Percentiles rank a stretch among this genome's conserved stretches.
Conservation (phyloP, 805 yeast species). For the Phaffomyces opuntiae region DNA sequence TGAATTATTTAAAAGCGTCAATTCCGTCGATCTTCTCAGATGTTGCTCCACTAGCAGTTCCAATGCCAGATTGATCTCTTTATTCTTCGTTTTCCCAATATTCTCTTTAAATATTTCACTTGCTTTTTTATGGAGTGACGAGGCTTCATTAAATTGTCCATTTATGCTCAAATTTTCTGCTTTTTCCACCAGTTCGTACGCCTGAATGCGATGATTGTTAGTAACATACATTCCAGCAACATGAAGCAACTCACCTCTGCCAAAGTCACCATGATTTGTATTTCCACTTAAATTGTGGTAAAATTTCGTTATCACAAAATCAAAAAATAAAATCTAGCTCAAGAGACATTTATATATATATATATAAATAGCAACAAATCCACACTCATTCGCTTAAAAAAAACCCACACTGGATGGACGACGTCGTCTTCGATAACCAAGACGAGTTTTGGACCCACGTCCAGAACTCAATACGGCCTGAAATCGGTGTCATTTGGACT, state of each 20-base stretch:
- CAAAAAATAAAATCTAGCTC: too few relatives aligned
- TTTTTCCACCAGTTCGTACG: slow-evolving; percentile 42
- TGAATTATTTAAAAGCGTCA: slow-evolving; percentile 10
- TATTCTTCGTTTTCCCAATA: slow-evolving; percentile 16
- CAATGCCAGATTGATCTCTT: slow-evolving; percentile 25
- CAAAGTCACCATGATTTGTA: background rate
- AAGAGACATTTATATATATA: too few relatives aligned
- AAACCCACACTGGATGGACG: slow-evolving; percentile 8
- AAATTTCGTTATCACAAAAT: background rate
- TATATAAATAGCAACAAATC: too few relatives aligned
- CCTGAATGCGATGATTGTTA: slow-evolving; percentile 22
- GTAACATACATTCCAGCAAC: background rate
- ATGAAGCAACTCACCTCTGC: background rate
- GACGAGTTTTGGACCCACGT: slow-evolving; percentile 18
- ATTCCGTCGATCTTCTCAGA: slow-evolving; percentile 24
- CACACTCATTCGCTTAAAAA: too few relatives aligned
- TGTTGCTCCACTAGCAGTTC: slow-evolving; percentile 25
- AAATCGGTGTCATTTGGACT: slow-evolving; percentile 3
- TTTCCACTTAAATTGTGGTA: background rate
- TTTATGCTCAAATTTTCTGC: slow-evolving; percentile 44
- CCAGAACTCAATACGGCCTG: slow-evolving; percentile 10
- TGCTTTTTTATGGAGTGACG: slow-evolving; percentile 31
- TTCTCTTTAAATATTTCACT: slow-evolving; percentile 27
- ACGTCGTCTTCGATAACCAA: slow-evolving; percentile 11
- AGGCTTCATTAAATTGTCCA: slow-evolving; percentile 37